phyloP scores from a whole-genome alignment of 2,329 filamentous ascomycete genomes.

The Arthroderma uncinatum region DNA sequence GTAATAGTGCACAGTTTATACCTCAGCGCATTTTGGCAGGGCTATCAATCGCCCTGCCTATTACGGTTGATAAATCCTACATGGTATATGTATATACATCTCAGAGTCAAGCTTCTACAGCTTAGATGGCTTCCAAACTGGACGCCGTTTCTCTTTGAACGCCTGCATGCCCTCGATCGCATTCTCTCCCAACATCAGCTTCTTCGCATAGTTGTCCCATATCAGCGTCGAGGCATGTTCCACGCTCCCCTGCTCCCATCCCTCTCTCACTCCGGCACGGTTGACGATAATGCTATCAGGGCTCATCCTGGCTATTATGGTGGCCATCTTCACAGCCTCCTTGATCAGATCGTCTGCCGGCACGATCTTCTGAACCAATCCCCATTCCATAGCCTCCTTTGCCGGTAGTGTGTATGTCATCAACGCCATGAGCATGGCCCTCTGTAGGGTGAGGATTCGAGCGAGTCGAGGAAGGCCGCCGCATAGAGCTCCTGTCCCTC shows the following conservation, averaged over 20 bases:
- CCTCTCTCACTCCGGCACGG: conserved; percentile 55
- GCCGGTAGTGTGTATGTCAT: conserved; percentile 51
- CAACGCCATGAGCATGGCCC: conserved; percentile 61
- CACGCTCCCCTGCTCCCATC: conserved; percentile 56
- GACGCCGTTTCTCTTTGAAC: conserved; percentile 77
- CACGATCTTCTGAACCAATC: conserved; percentile 55
- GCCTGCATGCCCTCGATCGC: conserved; percentile 74
- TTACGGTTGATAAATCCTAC: neutral
- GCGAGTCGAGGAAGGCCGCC: conserved; percentile 59
- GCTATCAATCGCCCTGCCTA: too few species aligned
- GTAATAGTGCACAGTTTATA: neutral
- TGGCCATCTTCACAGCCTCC: conserved; percentile 54
- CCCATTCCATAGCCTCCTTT: conserved; percentile 50
- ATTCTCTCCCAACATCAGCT: conserved; percentile 73
- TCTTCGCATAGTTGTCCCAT: conserved; percentile 77
- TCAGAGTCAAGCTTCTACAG: conserved; percentile 25
- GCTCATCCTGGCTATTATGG: conserved; percentile 50
- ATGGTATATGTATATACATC: neutral
- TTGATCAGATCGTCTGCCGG: conserved; percentile 56
- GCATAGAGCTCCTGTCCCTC: conserved; percentile 60
- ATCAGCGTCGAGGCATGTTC: conserved; percentile 62
- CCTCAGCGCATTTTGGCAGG: neutral
- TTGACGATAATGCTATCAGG: conserved; percentile 63
- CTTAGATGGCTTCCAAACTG: conserved; percentile 68
- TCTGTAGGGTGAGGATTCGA: conserved; percentile 52